These are phyloP conservation scores for Rubia yunnanensis DNA, from an alignment of 257 asterid species.

Conservation along the genomic window DNA sequence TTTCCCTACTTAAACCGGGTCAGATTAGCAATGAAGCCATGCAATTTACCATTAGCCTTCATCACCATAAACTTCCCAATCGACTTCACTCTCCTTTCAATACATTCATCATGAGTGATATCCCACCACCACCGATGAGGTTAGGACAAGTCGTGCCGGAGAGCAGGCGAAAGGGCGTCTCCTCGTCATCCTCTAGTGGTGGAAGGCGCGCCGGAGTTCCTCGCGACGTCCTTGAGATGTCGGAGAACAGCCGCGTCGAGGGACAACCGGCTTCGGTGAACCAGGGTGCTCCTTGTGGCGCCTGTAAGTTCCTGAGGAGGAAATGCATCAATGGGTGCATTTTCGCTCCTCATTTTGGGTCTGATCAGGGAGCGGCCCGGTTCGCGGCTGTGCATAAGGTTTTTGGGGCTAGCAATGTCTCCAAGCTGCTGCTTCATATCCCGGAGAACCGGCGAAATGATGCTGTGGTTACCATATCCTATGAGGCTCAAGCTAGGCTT, in stretches of 20 bases:
- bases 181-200: not conserved
- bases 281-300: slow-evolving; percentile 59
- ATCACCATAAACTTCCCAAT: slow-evolving; percentile 3
- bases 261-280: not conserved
- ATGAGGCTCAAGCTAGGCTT: slow-evolving; percentile 87
- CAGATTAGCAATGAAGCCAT: not conserved
- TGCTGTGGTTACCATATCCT: slow-evolving; percentile 68
- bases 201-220: slow-evolving; percentile 18
- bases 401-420: slow-evolving; percentile 85
- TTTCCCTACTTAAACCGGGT: slow-evolving; percentile 22
- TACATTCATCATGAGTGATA: slow-evolving; percentile 23
- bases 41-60: slow-evolving; percentile 19
- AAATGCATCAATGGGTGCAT: slow-evolving; percentile 71
- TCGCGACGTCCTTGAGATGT: not conserved
- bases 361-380: slow-evolving; percentile 81
- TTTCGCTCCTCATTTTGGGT: slow-evolving; percentile 74
- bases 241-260: not conserved
- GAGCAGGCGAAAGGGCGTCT: slow-evolving; percentile 21
- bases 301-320: slow-evolving; percentile 92
- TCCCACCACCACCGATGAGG: slow-evolving; percentile 12
- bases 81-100: slow-evolving; percentile 11
- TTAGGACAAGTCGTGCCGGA: slow-evolving; percentile 6
- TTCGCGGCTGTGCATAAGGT: slow-evolving; percentile 93
- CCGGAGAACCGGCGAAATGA: slow-evolving; percentile 63
- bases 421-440: slow-evolving; percentile 60